Evolutionary conservation across 2,329 filamentous ascomycete species (phyloP).

Genomic region (Hymenoscyphus linearis): DNA sequence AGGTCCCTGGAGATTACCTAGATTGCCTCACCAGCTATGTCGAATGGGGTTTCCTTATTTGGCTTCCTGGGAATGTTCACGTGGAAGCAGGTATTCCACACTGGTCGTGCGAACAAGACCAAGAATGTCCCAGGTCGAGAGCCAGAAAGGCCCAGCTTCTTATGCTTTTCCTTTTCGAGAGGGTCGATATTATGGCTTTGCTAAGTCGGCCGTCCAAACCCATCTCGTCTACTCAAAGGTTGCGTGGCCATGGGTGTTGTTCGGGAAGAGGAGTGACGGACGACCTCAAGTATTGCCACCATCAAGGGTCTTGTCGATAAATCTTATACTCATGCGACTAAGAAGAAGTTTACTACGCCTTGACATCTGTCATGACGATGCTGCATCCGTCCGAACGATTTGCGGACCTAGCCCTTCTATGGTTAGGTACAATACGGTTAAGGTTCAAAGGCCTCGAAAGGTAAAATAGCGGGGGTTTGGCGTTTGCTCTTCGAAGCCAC

Average conservation of each 20-base stretch:
- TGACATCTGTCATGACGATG: neutral
- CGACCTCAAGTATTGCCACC: neutral
- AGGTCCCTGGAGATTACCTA: neutral
- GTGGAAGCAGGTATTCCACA: neutral
- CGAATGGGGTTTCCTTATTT: too few relatives aligned
- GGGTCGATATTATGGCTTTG: neutral
- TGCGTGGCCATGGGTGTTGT: neutral
- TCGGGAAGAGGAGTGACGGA: neutral
- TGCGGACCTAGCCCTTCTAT: neutral
- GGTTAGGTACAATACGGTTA: neutral
- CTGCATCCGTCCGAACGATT: neutral
- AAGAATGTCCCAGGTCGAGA: neutral
- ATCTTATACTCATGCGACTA: neutral
- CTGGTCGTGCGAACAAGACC: neutral
- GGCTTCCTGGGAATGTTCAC: neutral
- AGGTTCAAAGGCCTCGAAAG: neutral
- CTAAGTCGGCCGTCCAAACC: neutral
- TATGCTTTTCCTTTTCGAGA: neutral
- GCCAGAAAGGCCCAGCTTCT: neutral
- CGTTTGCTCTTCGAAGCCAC: neutral
- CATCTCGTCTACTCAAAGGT: neutral
- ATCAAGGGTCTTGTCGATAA: neutral
- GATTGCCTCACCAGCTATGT: neutral
- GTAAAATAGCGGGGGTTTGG: neutral
- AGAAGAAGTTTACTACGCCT: neutral